Conservation (phyloP, 1,284 basidiomycete species). For the Xanthoconium separans region DNA sequence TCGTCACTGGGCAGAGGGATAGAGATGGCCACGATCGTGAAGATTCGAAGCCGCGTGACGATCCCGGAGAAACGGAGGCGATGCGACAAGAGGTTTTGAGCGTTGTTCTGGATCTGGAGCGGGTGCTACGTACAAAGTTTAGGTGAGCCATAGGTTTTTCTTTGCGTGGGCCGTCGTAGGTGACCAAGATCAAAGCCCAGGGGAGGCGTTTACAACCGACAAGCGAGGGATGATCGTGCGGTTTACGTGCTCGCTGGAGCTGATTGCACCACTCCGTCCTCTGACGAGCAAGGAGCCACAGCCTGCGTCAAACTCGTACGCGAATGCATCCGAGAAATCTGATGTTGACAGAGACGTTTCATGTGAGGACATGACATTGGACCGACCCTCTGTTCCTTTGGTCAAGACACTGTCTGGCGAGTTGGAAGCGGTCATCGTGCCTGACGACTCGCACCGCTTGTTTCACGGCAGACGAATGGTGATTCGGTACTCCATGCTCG, state of each 20-base stretch:
- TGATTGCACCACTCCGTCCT: slow-evolving; percentile 33
- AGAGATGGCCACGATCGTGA: slow-evolving; percentile 17
- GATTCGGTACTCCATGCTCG: slow-evolving; percentile 51
- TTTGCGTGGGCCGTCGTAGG: not conserved
- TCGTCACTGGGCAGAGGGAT: slow-evolving; percentile 39
- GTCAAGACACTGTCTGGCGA: slow-evolving; percentile 45
- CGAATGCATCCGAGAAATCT: not conserved
- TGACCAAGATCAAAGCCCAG: slow-evolving; percentile 24
- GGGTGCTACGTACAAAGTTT: slow-evolving; percentile 30
- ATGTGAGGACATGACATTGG: not conserved
- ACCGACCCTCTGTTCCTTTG: slow-evolving; percentile 15
- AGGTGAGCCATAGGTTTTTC: slow-evolving; percentile 32
- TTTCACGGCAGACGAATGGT: slow-evolving; percentile 52
- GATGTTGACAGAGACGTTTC: not conserved
- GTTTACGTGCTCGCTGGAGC: slow-evolving; percentile 39
- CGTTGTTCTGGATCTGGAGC: slow-evolving; percentile 18
- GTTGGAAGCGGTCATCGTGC: slow-evolving; percentile 48
- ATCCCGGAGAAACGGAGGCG: not conserved
- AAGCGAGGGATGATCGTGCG: slow-evolving; percentile 39
- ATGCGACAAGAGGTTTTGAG: slow-evolving; percentile 22
- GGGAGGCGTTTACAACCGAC: slow-evolving; percentile 33
- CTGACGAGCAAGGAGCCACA: not conserved
- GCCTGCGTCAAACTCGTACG: not conserved
- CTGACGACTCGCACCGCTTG: slow-evolving; percentile 49
- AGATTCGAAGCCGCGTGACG: not conserved